Conservation (phyloP, 495 filamentous ascomycete species). For the Xylaria flabelliformis region DNA sequence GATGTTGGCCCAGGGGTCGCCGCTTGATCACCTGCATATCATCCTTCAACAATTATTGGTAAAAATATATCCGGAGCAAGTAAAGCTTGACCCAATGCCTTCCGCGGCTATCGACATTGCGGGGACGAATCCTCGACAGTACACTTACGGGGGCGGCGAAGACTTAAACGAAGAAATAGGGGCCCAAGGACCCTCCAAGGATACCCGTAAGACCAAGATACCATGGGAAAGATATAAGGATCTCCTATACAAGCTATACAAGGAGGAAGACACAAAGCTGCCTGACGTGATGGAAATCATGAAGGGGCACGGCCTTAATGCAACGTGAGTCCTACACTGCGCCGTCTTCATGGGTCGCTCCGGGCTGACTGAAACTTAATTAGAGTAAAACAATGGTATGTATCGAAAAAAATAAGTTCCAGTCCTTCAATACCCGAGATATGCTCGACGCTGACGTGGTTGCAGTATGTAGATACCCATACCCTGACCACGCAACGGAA, state of each 20-base stretch:
- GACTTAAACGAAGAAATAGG: neutral
- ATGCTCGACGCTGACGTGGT: neutral
- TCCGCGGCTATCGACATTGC: neutral
- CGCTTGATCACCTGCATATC: neutral
- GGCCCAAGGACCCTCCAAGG: neutral
- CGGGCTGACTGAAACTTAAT: neutral
- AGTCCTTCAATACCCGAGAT: neutral
- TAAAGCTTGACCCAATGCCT: neutral
- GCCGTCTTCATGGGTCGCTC: neutral
- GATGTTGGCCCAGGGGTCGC: neutral
- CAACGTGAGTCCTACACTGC: constrained; percentile 13
- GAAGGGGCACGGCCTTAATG: neutral
- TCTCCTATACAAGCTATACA: neutral
- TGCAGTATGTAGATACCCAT: constrained; percentile 7
- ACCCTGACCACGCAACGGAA: neutral
- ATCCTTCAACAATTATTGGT: neutral
- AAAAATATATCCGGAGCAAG: neutral
- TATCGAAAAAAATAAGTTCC: neutral
- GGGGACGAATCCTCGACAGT: neutral
- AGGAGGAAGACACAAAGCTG: neutral
- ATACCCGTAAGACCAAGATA: neutral
- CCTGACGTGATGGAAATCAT: neutral
- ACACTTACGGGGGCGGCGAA: neutral
- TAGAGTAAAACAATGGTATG: constrained; percentile 22
- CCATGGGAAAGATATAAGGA: neutral